Base-by-base conservation (phyloP, 139 green algal genomes). In the Coelastrella sp. region DNA sequence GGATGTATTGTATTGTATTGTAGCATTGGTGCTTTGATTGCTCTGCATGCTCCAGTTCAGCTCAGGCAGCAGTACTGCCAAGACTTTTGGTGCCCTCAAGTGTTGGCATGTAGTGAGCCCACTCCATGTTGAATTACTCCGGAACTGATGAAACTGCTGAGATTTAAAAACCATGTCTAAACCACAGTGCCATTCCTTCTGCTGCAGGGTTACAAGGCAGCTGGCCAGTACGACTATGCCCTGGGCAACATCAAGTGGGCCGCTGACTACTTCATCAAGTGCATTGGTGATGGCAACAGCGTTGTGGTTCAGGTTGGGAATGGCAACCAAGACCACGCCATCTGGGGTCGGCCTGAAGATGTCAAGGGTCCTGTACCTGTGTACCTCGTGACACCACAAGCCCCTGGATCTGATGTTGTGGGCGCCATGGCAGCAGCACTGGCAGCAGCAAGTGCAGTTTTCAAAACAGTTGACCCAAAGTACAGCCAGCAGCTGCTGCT, bases 231-330 rank as follows among this genome's bases (percentile, higher is more conserved):
- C 9, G 8, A 91, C 19, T 24, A 84, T 9, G 84, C 82, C 8
- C 90, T 90, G 0, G 87, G 83, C 61, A 91, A 92, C 78, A 82
- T 95, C 56, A 89, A 87, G 66, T 95, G 93, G 93, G 93, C 57
- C 3, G 90, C 93, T 6, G 91, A 95, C 91, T 95, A 94, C 91
- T 92, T 95, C 80, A 92, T 95, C 63, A 90, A 90, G 81, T 89
- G 81, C 27, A 60, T 90, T 11, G 85, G 85, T 22, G 85, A 90
- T n/a, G 91, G 95, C 80, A 57, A 70, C 7, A 72, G 19, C 19
- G 72, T 68, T 10, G 49, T 88, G 6, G 81, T 35, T 7, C 82
- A 87, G 81, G 85, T 90, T 4, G 63, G 63, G 63, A 91, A 91
- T 35, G 87, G 87, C 10, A 8, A 56, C 8, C 87, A 91, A 49